Percentiles rank a stretch among this genome's conserved stretches.
These are phyloP conservation scores for Candida easanensis DNA, from an alignment of 805 yeast genomes.

Conservation along the genomic window DNA sequence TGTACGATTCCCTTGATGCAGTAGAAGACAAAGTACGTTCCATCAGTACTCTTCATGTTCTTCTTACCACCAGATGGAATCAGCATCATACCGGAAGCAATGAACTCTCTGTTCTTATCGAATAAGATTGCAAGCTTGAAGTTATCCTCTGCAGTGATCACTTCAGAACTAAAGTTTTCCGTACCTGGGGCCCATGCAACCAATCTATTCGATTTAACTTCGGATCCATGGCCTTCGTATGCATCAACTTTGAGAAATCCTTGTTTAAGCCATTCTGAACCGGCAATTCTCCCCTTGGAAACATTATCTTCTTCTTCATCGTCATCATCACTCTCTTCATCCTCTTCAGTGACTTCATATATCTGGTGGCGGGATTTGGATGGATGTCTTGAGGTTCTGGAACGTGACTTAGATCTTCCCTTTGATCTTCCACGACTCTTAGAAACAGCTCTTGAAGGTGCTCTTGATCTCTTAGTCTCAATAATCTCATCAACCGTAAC, in stretches of 20 bases:
- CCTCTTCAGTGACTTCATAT: too few species aligned
- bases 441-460: slow-evolving; percentile 16
- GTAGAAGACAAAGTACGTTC: slow-evolving; percentile 68
- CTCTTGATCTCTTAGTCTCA: slow-evolving; percentile 11
- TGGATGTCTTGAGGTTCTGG: slow-evolving; percentile 11
- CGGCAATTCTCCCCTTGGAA: slow-evolving; percentile 33
- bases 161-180: slow-evolving; percentile 41
- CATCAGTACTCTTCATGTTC: slow-evolving; percentile 54
- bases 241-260: slow-evolving; percentile 46
- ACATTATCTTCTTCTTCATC: slow-evolving; percentile 20
- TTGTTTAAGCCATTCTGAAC: slow-evolving; percentile 50
- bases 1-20: slow-evolving; percentile 70
- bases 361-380: slow-evolving; percentile 16
- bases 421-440: slow-evolving; percentile 15
- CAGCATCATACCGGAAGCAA: slow-evolving; percentile 73
- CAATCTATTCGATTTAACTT: slow-evolving; percentile 39
- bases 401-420: slow-evolving; percentile 17
- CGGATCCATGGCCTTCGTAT: slow-evolving; percentile 48
- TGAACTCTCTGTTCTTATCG: slow-evolving; percentile 55
- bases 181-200: slow-evolving; percentile 68
- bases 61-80: slow-evolving; percentile 63
- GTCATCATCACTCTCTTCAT: slow-evolving; percentile 22
- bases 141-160: slow-evolving; percentile 44
- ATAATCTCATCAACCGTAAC: slow-evolving; percentile 37
- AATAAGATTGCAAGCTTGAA: slow-evolving; percentile 65